phyloP scores from a whole-genome alignment of 2,329 filamentous ascomycete species.

The Cladophialophora immunda region DNA sequence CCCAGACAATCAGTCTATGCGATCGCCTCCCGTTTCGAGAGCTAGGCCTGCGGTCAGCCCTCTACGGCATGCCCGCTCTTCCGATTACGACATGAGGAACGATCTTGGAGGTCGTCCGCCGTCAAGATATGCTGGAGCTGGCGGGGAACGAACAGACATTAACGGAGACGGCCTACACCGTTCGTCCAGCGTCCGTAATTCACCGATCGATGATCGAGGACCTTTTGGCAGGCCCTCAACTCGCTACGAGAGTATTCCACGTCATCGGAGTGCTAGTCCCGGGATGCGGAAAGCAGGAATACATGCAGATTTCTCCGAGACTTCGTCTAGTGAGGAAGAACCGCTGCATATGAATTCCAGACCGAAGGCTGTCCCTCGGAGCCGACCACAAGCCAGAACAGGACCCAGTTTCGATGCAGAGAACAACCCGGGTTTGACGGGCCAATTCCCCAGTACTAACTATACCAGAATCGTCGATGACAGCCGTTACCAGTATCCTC shows the following conservation, averaged over 20 bases:
- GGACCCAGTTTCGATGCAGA: constrained; percentile 18
- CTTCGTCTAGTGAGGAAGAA: constrained; percentile 44
- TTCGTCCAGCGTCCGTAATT: constrained; percentile 63
- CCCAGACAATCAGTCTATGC: constrained; percentile 30
- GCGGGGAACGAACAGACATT: constrained; percentile 67
- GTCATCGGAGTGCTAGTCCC: constrained; percentile 56
- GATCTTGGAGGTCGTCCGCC: constrained; percentile 58
- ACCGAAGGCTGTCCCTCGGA: constrained; percentile 48
- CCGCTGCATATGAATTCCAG: constrained; percentile 39
- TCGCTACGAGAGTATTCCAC: constrained; percentile 47
- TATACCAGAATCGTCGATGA: constrained; percentile 39
- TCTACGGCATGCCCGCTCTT: constrained; percentile 47
- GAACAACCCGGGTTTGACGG: constrained; percentile 35
- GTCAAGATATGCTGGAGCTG: constrained; percentile 62
- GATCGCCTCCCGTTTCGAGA: constrained; percentile 32
- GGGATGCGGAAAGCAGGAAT: constrained; percentile 42
- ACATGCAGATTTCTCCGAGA: constrained; percentile 35
- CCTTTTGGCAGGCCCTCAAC: constrained; percentile 48
- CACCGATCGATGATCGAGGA: constrained; percentile 48
- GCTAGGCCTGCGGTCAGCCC: constrained; percentile 44
- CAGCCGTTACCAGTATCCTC: constrained; percentile 37
- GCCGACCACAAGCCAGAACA: constrained; percentile 26
- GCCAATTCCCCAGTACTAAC: constrained; percentile 39
- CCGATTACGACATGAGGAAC: constrained; percentile 46
- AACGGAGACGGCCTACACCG: constrained; percentile 60